phyloP scores from a whole-genome alignment of 768 basidiomycete genomes.

The Leccinum pellstonianum region DNA sequence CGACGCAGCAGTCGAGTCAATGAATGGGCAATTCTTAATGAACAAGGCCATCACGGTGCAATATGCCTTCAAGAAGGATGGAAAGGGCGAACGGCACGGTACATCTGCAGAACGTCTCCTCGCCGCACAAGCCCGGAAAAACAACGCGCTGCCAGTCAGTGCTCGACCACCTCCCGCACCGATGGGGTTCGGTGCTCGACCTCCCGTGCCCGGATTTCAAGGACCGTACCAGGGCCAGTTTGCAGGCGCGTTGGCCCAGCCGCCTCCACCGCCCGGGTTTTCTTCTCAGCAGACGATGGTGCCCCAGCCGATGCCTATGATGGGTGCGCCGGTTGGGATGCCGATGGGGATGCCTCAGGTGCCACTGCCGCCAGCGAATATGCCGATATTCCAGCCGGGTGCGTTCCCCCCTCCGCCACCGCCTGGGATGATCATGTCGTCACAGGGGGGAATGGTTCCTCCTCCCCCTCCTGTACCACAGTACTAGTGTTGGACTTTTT shows the following conservation, averaged over 20 bases:
- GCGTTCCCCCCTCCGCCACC: slow-evolving; percentile 63
- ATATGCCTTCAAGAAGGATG: slow-evolving; percentile 99
- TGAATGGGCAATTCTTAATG: slow-evolving; percentile 98
- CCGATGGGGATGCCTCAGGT: slow-evolving; percentile 34
- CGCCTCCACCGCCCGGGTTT: slow-evolving; percentile 43
- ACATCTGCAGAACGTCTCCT: slow-evolving; percentile 95
- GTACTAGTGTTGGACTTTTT: slow-evolving; percentile 20
- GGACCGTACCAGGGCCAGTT: slow-evolving; percentile 91
- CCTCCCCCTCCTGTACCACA: slow-evolving; percentile 45
- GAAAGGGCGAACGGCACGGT: slow-evolving; percentile 96
- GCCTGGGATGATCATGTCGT: slow-evolving; percentile 52
- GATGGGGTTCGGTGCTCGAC: slow-evolving; percentile 48
- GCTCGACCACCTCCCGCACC: slow-evolving; percentile 75
- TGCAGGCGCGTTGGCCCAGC: slow-evolving; percentile 81
- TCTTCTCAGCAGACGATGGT: slow-evolving; percentile 44
- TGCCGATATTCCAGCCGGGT: slow-evolving; percentile 43
- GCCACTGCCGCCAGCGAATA: slow-evolving; percentile 33
- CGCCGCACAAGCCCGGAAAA: slow-evolving; percentile 93
- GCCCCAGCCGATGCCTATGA: slow-evolving; percentile 23
- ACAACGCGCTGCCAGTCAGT: slow-evolving; percentile 82
- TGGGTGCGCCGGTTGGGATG: slow-evolving; percentile 33
- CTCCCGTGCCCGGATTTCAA: slow-evolving; percentile 40
- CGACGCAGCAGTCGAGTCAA: slow-evolving; percentile 92
- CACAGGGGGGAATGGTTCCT: slow-evolving; percentile 37
- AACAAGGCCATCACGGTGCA: slow-evolving; percentile 97